A percentile compares a stretch with the other conserved stretches of the same genome.
Evolutionary conservation across 148 eudicot genomes (phyloP).

Genomic region (Chenopodium album): DNA sequence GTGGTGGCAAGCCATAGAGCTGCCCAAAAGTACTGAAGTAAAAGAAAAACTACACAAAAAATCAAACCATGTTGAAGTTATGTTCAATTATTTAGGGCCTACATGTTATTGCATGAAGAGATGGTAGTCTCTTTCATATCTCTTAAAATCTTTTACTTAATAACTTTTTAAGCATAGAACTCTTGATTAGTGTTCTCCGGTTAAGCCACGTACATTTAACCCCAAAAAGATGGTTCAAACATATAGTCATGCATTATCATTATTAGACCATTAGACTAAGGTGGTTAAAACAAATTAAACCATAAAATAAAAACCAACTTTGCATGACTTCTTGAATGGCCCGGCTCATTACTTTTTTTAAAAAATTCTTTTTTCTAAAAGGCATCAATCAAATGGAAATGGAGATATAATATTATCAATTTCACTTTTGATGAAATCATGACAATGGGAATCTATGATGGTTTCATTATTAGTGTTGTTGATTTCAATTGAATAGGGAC

Average conservation of each 20-base stretch:
- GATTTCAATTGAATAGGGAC: too few relatives aligned
- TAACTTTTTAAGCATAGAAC: background rate
- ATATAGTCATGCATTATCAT: background rate
- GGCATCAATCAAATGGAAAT: too few relatives aligned
- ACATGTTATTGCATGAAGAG: slow-evolving; percentile 17
- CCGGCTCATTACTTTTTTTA: too few relatives aligned
- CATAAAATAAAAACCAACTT: too few relatives aligned
- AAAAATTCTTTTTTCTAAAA: too few relatives aligned
- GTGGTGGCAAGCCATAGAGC: background rate
- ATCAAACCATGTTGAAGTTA: background rate
- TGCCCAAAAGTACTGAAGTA: background rate
- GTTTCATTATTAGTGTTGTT: too few relatives aligned
- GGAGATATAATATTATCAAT: too few relatives aligned
- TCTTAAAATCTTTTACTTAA: slow-evolving; percentile 2
- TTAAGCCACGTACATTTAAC: slow-evolving; percentile 5
- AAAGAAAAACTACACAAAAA: background rate
- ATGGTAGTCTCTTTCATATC: slow-evolving; percentile 13
- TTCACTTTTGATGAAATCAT: too few relatives aligned
- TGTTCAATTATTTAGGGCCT: slow-evolving; percentile 12
- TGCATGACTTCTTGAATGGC: too few relatives aligned
- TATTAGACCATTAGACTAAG: slow-evolving; percentile 1
- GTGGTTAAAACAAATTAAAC: too few relatives aligned
- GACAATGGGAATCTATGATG: too few relatives aligned
- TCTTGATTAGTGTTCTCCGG: slow-evolving; percentile 6
- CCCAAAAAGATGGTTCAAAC: background rate